phyloP scores from a whole-genome alignment of 257 asterid species.

The Datura wrightii region DNA sequence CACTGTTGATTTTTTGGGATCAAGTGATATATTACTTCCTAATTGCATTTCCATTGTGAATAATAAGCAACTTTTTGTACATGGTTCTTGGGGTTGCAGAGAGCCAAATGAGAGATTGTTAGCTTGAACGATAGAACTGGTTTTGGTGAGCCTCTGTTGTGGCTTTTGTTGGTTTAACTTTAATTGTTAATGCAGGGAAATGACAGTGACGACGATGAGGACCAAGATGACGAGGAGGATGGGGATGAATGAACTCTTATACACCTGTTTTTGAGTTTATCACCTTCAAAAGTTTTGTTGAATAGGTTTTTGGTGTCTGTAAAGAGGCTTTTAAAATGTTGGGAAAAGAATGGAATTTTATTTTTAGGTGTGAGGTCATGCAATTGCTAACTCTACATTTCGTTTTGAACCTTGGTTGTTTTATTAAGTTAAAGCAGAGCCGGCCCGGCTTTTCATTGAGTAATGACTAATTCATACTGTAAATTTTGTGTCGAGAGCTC shows the following conservation, averaged over 20 bases:
- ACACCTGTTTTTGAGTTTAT: neutral
- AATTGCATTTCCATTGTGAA: neutral
- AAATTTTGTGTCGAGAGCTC: neutral
- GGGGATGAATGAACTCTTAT: slow-evolving; percentile 37
- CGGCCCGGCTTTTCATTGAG: neutral
- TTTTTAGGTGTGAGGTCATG: neutral
- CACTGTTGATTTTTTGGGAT: neutral
- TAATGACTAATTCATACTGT: neutral
- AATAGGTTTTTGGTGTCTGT: slow-evolving; percentile 10
- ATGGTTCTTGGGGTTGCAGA: neutral
- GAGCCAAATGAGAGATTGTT: neutral
- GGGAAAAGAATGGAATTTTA: neutral
- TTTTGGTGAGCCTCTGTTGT: neutral
- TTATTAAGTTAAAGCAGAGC: neutral
- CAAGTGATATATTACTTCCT: neutral
- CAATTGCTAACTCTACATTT: neutral
- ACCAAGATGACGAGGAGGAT: slow-evolving; percentile 45
- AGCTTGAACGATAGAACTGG: neutral
- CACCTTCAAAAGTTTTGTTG: neutral
- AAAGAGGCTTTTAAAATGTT: slow-evolving; percentile 8
- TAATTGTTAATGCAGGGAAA: slow-evolving; percentile 51
- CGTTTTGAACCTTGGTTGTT: neutral
- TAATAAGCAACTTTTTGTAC: neutral
- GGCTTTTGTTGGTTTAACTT: neutral
- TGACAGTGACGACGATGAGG: slow-evolving; percentile 61